A percentile compares a stretch with the other conserved stretches of the same genome.
Evolutionary conservation across 805 yeast species (phyloP).

Genomic region (Sugiyamaella lignohabitans): DNA sequence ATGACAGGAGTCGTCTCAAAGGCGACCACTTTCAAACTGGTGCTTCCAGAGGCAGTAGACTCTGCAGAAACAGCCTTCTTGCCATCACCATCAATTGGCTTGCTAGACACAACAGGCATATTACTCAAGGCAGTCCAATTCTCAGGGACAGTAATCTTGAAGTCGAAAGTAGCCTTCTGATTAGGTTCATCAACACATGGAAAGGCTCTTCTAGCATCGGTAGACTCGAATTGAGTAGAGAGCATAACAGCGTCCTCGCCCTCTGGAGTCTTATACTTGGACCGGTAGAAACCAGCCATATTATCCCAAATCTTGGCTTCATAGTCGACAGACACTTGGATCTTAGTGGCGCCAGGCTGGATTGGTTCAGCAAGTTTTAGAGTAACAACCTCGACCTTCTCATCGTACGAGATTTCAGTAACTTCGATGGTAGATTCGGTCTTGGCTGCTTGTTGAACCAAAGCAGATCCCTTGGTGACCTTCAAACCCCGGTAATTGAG

Average conservation of each 20-base stretch:
- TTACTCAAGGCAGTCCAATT: constrained; percentile 31
- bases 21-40: constrained; percentile 70
- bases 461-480: constrained; percentile 35
- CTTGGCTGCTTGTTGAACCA: constrained; percentile 18
- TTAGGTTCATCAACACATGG: constrained; percentile 85
- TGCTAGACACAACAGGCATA: constrained; percentile 58
- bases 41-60: constrained; percentile 54
- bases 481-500: constrained; percentile 46
- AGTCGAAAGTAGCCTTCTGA: constrained; percentile 64
- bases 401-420: constrained; percentile 32
- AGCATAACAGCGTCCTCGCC: constrained; percentile 66
- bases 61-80: constrained; percentile 33
- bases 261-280: constrained; percentile 49
- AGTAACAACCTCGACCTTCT: constrained; percentile 53
- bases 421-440: constrained; percentile 26
- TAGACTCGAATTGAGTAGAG: constrained; percentile 81
- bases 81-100: constrained; percentile 44
- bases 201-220: constrained; percentile 81
- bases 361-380: constrained; percentile 42
- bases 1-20: constrained; percentile 75
- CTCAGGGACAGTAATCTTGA: constrained; percentile 44
- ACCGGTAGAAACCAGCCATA: constrained; percentile 79
- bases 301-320: constrained; percentile 64
- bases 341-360: constrained; percentile 23
- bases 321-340: constrained; percentile 42